Base-by-base conservation (phyloP, 257 asterid species). In the Lavandula angustifolia region DNA sequence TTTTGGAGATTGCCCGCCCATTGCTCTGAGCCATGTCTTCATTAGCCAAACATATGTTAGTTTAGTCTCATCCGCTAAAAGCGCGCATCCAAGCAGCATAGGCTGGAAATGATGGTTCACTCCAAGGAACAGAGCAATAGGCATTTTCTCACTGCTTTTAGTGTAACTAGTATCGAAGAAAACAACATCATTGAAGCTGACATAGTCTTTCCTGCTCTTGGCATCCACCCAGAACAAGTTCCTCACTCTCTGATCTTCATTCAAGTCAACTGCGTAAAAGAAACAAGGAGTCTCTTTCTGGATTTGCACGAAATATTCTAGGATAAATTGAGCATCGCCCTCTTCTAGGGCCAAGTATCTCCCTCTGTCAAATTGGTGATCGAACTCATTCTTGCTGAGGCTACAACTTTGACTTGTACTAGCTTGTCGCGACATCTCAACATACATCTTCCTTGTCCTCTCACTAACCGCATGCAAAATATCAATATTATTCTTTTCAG, bases 101-200 rank as follows among this genome's bases (percentile, higher is more conserved):
- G 97, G 96, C 77, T 89, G 98, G 71, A 71, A 89, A 75, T 92
- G 98, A 85, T 92, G 94, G 86, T 92, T 92, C 78, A 85, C 97
- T 38, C 98, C 98, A 52, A 89, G 68, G 73, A 92, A 84, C 66
- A 86, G 82, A 62, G 83, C 88, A 62, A 92, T 78, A 16, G 98
- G 91, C 89, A 89, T 82, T 81, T 87, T 92, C 62, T 92, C 97
- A 31, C 77, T 87, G 83, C 82, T 77, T 73, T 81, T 85, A 37
- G 77, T 66, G 81, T 84, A 92, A 74, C 85, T 84, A 44, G 91
- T 87, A 40, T 92, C 98, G 12, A 92, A 78, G 63, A 84, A 82
- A 48, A 92, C 81, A 35, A 81, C 98, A 73, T 92, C 98, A 54
- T 37, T 77, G 73, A 92, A 89, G 80, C 84, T 82, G 55, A 50